These are phyloP conservation scores for Asterophora parasitica DNA, from an alignment of 768 basidiomycete genomes.

Conservation along the genomic window DNA sequence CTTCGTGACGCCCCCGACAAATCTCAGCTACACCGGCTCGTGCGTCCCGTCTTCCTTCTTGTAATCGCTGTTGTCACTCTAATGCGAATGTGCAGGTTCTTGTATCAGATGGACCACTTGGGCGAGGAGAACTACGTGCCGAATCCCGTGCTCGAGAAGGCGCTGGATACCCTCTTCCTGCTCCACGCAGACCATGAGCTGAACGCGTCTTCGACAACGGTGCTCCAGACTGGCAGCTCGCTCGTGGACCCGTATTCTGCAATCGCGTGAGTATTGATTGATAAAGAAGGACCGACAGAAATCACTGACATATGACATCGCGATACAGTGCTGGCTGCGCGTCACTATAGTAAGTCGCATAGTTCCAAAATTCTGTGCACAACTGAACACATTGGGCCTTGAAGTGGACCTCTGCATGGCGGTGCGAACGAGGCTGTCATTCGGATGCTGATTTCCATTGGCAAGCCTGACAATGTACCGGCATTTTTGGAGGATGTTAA, in stretches of 20 bases:
- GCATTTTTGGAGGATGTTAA: constrained; percentile 86
- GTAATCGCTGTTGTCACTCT: not conserved
- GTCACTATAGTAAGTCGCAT: constrained; percentile 67
- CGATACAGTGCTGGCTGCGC: constrained; percentile 71
- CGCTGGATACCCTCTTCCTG: constrained; percentile 83
- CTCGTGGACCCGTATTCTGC: constrained; percentile 90
- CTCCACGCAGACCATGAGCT: constrained; percentile 90
- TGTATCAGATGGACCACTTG: constrained; percentile 88
- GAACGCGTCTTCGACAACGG: constrained; percentile 82
- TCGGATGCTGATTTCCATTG: constrained; percentile 88
- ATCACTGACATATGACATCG: not conserved
- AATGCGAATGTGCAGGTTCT: constrained; percentile 45
- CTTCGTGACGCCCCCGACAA: constrained; percentile 80
- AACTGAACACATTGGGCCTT: not conserved
- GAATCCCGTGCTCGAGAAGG: constrained; percentile 81
- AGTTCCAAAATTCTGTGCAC: not conserved
- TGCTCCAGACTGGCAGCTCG: constrained; percentile 84
- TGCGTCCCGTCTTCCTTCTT: constrained; percentile 31
- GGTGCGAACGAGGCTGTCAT: constrained; percentile 94
- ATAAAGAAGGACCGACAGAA: not conserved
- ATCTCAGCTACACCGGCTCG: constrained; percentile 82
- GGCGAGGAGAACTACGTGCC: constrained; percentile 70
- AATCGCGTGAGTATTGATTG: constrained; percentile 50
- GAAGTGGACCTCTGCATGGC: constrained; percentile 70
- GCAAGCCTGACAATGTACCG: constrained; percentile 82